Evolutionary conservation across 176 grass and related monocot genomes (phyloP), one percentile per base, ranked within the genome.

Genomic region (Otatea glauca): DNA sequence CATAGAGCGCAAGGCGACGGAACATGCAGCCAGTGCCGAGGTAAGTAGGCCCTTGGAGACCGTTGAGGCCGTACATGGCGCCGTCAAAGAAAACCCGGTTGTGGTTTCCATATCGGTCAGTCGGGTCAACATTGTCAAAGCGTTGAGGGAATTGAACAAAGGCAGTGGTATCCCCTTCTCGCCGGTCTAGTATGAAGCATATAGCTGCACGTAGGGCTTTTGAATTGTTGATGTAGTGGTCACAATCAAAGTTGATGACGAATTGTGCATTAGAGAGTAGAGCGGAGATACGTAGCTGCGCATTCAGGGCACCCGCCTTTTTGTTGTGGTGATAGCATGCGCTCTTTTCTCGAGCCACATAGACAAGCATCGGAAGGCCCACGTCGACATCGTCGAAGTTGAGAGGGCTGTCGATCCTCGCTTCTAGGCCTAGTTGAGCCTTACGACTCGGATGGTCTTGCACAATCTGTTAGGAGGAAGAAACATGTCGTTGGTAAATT

Each of bases 21-120:
- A 88, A 88, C 81, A 88, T 84, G 87, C 75, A 79, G 0, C 87
- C 87, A 0, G 87, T 88, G 81, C 87, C 87, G 3, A 88, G 58
- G 68, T 88, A 88, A 0, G 75, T 16, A 0, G 87, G 81, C 0
- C 87, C 87, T 21, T 94, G 94, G 24, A 94, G 21, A 8, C 94
- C 94, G 17, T 97, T 91, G 18, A 96, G 94, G 16, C 77, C 87
- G 27, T 83, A 81, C 88, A 92, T 86, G 56, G 89, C 87, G 65
- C 88, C 92, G 20, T 97, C 94, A 35, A 97, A 97, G 86, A 94
- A 97, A 55, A 97, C 90, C 2, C 89, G 91, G 56, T 97, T 97
- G 81, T 97, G 92, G 70, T 97, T 97, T 61, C 80, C 74, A 13
- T 97, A 97, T 18, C 94, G 70, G 63, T 97, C 94, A 0, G 88